Evolutionary conservation across 345 rosid species (phyloP).

Genomic region (Microcos paniculata): DNA sequence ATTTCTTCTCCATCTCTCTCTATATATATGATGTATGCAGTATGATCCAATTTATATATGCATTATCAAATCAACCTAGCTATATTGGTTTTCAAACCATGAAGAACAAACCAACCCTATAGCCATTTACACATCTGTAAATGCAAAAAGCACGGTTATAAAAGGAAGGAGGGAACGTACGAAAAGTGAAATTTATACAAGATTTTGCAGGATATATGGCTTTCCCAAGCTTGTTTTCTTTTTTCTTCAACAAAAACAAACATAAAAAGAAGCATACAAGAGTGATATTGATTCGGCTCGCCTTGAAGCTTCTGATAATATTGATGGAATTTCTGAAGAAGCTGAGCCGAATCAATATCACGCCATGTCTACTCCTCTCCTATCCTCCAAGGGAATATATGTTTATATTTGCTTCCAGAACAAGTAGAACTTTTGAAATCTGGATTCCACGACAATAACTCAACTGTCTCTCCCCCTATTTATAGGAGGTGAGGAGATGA

Average conservation of each 20-base stretch:
- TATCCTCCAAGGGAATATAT: neutral
- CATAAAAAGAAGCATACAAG: conserved; percentile 24
- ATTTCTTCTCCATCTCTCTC: neutral
- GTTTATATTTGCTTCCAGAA: neutral
- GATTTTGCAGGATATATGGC: neutral
- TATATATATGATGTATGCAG: neutral
- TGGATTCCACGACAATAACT: neutral
- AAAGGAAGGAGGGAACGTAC: neutral
- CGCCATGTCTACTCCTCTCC: conserved; percentile 33
- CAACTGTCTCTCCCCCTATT: neutral
- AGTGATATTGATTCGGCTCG: conserved; percentile 52
- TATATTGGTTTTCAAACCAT: no score
- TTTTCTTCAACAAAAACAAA: neutral
- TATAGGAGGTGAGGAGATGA: conserved; percentile 1
- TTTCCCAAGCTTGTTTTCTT: neutral
- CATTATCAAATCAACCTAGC: no score
- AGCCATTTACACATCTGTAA: no score
- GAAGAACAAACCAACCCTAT: no score
- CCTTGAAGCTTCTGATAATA: neutral
- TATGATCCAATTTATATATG: neutral
- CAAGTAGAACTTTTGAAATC: neutral
- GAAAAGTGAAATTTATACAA: neutral
- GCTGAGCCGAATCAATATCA: conserved; percentile 42
- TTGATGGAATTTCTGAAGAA: neutral
- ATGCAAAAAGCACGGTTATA: neutral